Conservation (phyloP, 495 filamentous ascomycete species). For the Hyaloscypha variabilis region DNA sequence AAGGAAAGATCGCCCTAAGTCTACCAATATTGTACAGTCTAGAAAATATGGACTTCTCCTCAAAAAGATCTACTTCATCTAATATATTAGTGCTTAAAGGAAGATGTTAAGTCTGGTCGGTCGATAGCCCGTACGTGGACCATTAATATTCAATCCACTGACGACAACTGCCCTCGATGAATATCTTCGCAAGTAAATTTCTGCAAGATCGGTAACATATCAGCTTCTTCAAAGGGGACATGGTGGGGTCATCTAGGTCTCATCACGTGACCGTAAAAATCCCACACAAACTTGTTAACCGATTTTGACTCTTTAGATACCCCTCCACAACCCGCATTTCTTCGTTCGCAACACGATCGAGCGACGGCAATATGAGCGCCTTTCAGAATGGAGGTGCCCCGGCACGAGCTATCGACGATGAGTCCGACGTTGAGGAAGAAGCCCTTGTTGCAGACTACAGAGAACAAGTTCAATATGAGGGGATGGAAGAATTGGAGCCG, state of each 20-base stretch:
- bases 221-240: neutral
- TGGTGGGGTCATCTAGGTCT: neutral
- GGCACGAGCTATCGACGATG: conserved; percentile 65
- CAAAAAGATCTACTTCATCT: too few relatives aligned
- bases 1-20: too few relatives aligned
- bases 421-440: conserved; percentile 93
- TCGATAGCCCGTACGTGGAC: too few relatives aligned
- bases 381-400: conserved; percentile 54
- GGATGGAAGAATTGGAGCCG: conserved; percentile 77
- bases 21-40: too few relatives aligned
- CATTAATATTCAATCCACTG: too few relatives aligned
- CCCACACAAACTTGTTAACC: conserved; percentile 4
- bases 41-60: too few relatives aligned
- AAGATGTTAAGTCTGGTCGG: too few relatives aligned
- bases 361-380: conserved; percentile 44
- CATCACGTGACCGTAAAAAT: conserved; percentile 1
- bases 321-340: conserved; percentile 25
- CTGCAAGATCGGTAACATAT: neutral
- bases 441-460: conserved; percentile 90
- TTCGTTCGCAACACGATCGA: conserved; percentile 19
- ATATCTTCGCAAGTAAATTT: neutral
- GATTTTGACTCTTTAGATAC: conserved; percentile 14
- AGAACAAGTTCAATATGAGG: conserved; percentile 91
- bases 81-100: too few relatives aligned
- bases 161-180: neutral